Base-by-base conservation (phyloP, 176 grass and related monocot genomes). In the Oryza australiensis region DNA sequence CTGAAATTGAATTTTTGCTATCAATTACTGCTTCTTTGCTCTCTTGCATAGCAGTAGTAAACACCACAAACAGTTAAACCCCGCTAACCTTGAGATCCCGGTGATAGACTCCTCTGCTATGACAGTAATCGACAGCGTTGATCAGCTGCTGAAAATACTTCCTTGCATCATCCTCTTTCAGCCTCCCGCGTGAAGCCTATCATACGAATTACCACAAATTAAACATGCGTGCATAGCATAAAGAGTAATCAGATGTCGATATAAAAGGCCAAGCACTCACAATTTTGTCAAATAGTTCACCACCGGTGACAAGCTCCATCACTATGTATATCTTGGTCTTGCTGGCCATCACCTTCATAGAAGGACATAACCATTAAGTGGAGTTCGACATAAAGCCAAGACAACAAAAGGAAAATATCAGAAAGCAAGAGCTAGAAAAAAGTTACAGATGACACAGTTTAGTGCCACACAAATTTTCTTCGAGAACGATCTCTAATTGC, bases 281-380 rank as follows among this genome's bases (percentile, higher is more conserved):
- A 80, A 99, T 99, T 83, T 92, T 95, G 82, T 94, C 91, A 49
- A 99, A 95, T 68, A 99, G 93, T 88, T 99, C 93, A 0, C 96
- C 96, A 9, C 91, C 96, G 0, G 91, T 99, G 68, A 99, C 93
- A 55, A 99, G 79, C 85, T 99, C 96, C 83, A 99, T 84, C 51
- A 99, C 93, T 71, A 99, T 94, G 89, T 99, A 99, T 41, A 99
- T 95, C 87, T 94, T 99, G 53, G 93, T 99, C 87, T 93, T 99
- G 82, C 96, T 99, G 68, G 96, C 93, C 96, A 99, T 99, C 73
- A 99, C 96, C 96, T 99, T 88, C 49, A 57, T 2, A 60, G 55
- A 73, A 81, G 37, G 24, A 59, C 24, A 66, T 29, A 65, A 15
- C 35, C 5, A 62, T 28, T 59, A 38, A 45, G 84, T 69, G 43